Conservation (phyloP, 2,329 filamentous ascomycete genomes). For the Geosmithia flava region DNA sequence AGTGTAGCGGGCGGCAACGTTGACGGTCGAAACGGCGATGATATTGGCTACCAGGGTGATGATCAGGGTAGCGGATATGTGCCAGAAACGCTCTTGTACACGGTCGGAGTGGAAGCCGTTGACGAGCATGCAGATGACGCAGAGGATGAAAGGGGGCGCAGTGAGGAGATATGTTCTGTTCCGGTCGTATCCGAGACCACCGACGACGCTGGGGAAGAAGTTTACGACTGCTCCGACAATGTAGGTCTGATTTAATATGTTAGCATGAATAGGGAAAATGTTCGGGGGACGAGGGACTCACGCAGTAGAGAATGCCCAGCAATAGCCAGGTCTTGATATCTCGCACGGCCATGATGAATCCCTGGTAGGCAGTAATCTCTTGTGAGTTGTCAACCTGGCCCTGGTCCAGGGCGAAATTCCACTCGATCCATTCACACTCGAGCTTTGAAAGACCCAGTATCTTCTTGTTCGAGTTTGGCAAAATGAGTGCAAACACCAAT, state of each 20-base stretch:
- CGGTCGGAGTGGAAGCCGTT: slow-evolving; percentile 37
- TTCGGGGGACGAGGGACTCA: slow-evolving; percentile 1
- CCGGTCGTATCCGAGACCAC: slow-evolving; percentile 32
- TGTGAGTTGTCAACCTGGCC: background rate
- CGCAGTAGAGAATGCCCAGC: slow-evolving; percentile 15
- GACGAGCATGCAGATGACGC: slow-evolving; percentile 30
- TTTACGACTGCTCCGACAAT: slow-evolving; percentile 14
- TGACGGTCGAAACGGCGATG: slow-evolving; percentile 21
- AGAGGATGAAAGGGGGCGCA: slow-evolving; percentile 37
- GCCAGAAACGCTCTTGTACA: slow-evolving; percentile 34
- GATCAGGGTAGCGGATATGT: slow-evolving; percentile 30
- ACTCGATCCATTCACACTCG: slow-evolving; percentile 8
- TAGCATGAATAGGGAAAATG: background rate
- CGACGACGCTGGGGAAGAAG: slow-evolving; percentile 25
- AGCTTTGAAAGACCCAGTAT: slow-evolving; percentile 4
- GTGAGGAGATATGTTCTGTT: slow-evolving; percentile 39
- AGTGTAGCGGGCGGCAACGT: slow-evolving; percentile 24
- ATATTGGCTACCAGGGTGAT: slow-evolving; percentile 29
- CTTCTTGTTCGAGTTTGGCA: slow-evolving; percentile 8
- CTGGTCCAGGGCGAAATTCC: slow-evolving; percentile 3
- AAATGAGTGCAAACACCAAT: slow-evolving; percentile 6
- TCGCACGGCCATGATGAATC: slow-evolving; percentile 13
- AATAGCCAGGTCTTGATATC: slow-evolving; percentile 22
- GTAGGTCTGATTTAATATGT: slow-evolving; percentile 8
- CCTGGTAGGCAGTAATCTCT: slow-evolving; percentile 5